A percentile compares a stretch with the other conserved stretches of the same genome.
Evolutionary conservation across 2,329 filamentous ascomycete species (phyloP).

Genomic region (Dothistroma pini): DNA sequence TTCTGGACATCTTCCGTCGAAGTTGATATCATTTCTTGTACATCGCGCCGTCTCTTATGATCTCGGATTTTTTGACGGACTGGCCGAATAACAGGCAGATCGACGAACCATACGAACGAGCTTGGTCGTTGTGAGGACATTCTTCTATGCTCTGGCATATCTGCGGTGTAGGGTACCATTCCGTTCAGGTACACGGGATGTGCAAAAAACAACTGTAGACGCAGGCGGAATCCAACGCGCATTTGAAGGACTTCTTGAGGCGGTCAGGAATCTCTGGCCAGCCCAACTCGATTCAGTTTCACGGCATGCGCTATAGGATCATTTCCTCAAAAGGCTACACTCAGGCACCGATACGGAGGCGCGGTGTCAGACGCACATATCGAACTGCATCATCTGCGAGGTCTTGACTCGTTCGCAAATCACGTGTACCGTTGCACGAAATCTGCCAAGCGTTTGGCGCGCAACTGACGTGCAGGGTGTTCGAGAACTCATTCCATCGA

Average conservation of each 20-base stretch:
- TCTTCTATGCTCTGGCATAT: neutral
- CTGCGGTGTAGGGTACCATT: conserved; percentile 8
- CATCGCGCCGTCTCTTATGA: conserved; percentile 8
- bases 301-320: neutral
- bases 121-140: neutral
- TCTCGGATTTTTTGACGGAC: conserved; percentile 6
- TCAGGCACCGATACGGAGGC: neutral
- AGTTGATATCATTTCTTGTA: conserved; percentile 10
- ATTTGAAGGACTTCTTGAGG: conserved; percentile 1
- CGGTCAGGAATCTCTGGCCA: neutral
- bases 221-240: neutral
- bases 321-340: neutral
- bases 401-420: neutral
- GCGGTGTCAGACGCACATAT: neutral
- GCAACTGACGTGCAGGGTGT: neutral
- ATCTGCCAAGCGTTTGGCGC: neutral
- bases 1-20: conserved; percentile 6
- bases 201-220: neutral
- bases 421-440: neutral
- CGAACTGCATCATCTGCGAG: neutral
- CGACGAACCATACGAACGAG: neutral
- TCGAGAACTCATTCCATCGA: neutral
- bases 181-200: neutral
- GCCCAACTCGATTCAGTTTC: neutral
- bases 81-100: conserved; percentile 9